These are phyloP conservation scores for Hortaea werneckii DNA, from an alignment of 2,329 filamentous ascomycete species.

Conservation along the genomic window DNA sequence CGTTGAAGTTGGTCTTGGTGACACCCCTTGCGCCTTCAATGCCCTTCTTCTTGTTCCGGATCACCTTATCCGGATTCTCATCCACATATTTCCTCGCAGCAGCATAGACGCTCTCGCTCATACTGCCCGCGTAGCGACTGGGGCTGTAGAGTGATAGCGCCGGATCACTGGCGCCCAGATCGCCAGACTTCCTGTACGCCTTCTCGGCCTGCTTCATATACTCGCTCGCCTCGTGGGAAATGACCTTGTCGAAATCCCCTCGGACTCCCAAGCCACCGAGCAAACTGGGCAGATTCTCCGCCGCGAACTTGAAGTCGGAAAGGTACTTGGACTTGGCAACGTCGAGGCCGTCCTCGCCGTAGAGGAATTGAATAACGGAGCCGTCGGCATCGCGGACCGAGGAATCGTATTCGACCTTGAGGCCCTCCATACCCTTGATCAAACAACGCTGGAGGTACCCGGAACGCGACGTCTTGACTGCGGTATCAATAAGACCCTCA, in stretches of 20 bases:
- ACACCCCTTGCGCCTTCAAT: constrained; percentile 31
- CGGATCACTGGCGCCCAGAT: constrained; percentile 61
- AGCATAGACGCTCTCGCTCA: constrained; percentile 75
- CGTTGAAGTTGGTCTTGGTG: constrained; percentile 65
- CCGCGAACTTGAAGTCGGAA: constrained; percentile 78
- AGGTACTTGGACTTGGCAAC: constrained; percentile 90
- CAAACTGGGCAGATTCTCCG: constrained; percentile 74
- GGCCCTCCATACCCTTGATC: constrained; percentile 96
- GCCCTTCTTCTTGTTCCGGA: constrained; percentile 50
- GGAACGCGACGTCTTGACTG: constrained; percentile 94
- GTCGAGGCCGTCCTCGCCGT: constrained; percentile 92
- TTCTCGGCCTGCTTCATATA: constrained; percentile 62
- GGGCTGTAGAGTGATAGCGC: constrained; percentile 64
- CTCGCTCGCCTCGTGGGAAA: constrained; percentile 56
- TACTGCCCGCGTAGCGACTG: constrained; percentile 69
- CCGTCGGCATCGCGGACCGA: constrained; percentile 92
- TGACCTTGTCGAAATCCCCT: constrained; percentile 42
- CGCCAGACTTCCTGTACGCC: constrained; percentile 63
- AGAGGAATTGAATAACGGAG: constrained; percentile 86
- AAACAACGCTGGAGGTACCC: constrained; percentile 94
- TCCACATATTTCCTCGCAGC: constrained; percentile 67
- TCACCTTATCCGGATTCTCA: constrained; percentile 53
- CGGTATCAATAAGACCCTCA: constrained; percentile 97
- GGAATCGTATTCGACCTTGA: constrained; percentile 84
- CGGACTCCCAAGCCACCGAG: constrained; percentile 63